Percentiles rank a stretch among this genome's conserved stretches.
Evolutionary conservation across 208 protist species (phyloP).

Genomic region (Trypanosoma avium): DNA sequence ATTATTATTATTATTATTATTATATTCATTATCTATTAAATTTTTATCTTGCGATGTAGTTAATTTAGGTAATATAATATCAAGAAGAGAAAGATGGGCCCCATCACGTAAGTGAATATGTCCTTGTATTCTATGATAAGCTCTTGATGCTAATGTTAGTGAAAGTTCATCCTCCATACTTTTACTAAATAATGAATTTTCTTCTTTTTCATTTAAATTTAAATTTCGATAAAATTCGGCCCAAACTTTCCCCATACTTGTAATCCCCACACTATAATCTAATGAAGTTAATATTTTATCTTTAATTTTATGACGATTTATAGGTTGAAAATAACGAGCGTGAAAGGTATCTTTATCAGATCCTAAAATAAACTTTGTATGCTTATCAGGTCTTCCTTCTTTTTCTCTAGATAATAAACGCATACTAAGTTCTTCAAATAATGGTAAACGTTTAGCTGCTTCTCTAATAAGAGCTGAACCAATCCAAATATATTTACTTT

Average conservation of each 20-base stretch:
- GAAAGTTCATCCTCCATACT: too few species aligned
- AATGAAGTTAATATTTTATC: neutral
- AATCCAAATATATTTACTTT: conserved; percentile 12
- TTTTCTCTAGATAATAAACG: neutral
- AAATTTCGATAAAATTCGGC: conserved; percentile 14
- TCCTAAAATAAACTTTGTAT: neutral
- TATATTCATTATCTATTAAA: too few species aligned
- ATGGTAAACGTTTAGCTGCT: neutral
- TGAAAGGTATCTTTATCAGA: conserved; percentile 1
- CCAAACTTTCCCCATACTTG: conserved; percentile 16
- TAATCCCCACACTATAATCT: conserved; percentile 1
- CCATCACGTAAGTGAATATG: too few species aligned
- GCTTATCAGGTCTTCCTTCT: neutral
- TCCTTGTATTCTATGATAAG: too few species aligned
- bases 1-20: too few species aligned
- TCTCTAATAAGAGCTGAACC: conserved; percentile 11
- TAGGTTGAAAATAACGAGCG: conserved; percentile 10
- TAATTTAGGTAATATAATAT: too few species aligned
- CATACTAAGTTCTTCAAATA: conserved; percentile 13
- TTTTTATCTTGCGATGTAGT: too few species aligned
- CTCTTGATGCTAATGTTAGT: too few species aligned
- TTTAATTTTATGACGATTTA: neutral
- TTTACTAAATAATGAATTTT: too few species aligned
- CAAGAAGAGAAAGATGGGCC: too few species aligned
- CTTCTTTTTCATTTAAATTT: too few species aligned